Conservation (phyloP, 306 rosid species). For the Dalbergia cochinchinensis region DNA sequence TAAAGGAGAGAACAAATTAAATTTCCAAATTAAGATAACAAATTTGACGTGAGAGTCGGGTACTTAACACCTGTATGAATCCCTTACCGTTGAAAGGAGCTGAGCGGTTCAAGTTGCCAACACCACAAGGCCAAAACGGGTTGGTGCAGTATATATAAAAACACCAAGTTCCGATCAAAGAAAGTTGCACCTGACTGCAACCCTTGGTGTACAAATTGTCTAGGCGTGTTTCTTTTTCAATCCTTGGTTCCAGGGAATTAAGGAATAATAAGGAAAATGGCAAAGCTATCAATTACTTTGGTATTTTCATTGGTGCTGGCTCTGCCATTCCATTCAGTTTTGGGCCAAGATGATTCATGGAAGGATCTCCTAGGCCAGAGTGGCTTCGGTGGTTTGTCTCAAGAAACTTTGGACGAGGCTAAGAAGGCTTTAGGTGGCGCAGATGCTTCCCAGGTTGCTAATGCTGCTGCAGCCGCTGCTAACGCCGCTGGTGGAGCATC, state of each 20-base stretch:
- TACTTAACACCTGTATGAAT: slow-evolving; percentile 4
- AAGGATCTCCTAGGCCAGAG: slow-evolving; percentile 9
- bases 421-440: slow-evolving; percentile 27
- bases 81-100: background rate
- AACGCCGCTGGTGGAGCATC: background rate
- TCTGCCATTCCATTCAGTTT: slow-evolving; percentile 23
- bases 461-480: background rate
- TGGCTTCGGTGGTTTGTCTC: slow-evolving; percentile 38
- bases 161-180: background rate
- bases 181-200: slow-evolving; percentile 42
- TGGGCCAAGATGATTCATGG: slow-evolving; percentile 35
- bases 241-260: background rate
- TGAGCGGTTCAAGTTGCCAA: background rate
- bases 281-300: slow-evolving; percentile 30
- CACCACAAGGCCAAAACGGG: background rate
- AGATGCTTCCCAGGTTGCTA: background rate
- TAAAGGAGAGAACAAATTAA: background rate
- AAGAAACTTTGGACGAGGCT: slow-evolving; percentile 20
- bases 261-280: slow-evolving; percentile 41
- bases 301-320: slow-evolving; percentile 42
- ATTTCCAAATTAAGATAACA: slow-evolving; percentile 35
- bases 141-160: slow-evolving; percentile 31
- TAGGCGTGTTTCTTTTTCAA: slow-evolving; percentile 16
- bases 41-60: slow-evolving; percentile 12
- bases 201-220: slow-evolving; percentile 27